Percentiles rank a stretch among this genome's conserved stretches.
phyloP scores from a whole-genome alignment of 176 grass and related monocot species.

The Lolium rigidum region DNA sequence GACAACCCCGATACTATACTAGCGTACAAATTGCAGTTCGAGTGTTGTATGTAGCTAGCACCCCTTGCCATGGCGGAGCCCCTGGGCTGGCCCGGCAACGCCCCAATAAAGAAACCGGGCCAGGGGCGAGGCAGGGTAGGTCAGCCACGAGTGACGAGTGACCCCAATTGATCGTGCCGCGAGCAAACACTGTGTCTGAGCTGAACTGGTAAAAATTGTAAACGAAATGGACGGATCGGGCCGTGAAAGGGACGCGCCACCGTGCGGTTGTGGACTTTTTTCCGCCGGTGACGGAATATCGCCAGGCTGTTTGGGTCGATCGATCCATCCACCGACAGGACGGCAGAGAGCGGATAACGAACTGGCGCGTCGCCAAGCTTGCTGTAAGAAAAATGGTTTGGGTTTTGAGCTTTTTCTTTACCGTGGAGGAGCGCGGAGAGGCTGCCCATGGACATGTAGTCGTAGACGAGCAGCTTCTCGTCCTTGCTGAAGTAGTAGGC shows the following conservation, averaged over 20 bases:
- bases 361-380: slow-evolving; percentile 22
- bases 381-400: neutral
- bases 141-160: neutral
- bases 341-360: slow-evolving; percentile 18
- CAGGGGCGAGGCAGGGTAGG: slow-evolving; percentile 10
- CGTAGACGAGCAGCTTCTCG: slow-evolving; percentile 98
- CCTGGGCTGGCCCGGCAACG: neutral
- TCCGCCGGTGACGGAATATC: slow-evolving; percentile 38
- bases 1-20: neutral
- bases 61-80: slow-evolving; percentile 10
- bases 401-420: slow-evolving; percentile 19
- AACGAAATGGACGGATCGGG: neutral
- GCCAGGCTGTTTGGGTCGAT: slow-evolving; percentile 38
- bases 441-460: slow-evolving; percentile 97
- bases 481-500: slow-evolving; percentile 97
- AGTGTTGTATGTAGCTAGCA: neutral
- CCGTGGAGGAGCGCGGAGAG: slow-evolving; percentile 96
- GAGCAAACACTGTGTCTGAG: neutral
- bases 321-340: slow-evolving; percentile 37
- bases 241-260: neutral
- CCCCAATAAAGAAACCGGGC: slow-evolving; percentile 20
- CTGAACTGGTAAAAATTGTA: neutral
- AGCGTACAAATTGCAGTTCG: slow-evolving; percentile 23
- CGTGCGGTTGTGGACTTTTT: slow-evolving; percentile 10
- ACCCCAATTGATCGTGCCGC: slow-evolving; percentile 26